Conservation (phyloP, 257 asterid species). For the Coffea canephora region DNA sequence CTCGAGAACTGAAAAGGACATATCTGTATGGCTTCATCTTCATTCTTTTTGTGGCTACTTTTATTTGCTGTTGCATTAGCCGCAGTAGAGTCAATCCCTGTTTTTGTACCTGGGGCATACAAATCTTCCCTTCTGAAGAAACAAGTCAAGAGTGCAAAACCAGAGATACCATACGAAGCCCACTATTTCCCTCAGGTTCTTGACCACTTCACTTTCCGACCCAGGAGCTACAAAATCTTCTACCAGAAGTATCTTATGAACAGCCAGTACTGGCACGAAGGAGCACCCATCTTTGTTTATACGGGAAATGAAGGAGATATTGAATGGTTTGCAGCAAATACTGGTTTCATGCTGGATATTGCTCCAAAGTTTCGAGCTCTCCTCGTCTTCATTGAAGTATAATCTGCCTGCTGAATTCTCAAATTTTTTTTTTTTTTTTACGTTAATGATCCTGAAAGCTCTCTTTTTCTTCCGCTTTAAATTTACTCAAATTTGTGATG, state of each 20-base stretch:
- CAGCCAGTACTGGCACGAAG: slow-evolving; percentile 52
- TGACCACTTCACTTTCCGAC: slow-evolving; percentile 70
- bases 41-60: slow-evolving; percentile 29
- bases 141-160: slow-evolving; percentile 25
- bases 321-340: slow-evolving; percentile 75
- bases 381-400: slow-evolving; percentile 66
- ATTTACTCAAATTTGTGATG: not conserved
- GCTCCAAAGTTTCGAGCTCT: slow-evolving; percentile 71
- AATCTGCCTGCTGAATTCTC: not conserved
- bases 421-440: not conserved
- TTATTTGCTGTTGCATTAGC: slow-evolving; percentile 24
- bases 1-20: not conserved
- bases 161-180: slow-evolving; percentile 46
- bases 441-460: not conserved
- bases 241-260: slow-evolving; percentile 69
- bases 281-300: slow-evolving; percentile 68
- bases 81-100: slow-evolving; percentile 31
- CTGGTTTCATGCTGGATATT: slow-evolving; percentile 76
- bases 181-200: slow-evolving; percentile 64
- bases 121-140: slow-evolving; percentile 47
- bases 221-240: slow-evolving; percentile 54
- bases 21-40: slow-evolving; percentile 26
- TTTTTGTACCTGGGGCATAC: slow-evolving; percentile 46
- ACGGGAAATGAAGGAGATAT: slow-evolving; percentile 84
- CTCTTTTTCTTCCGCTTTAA: not conserved